phyloP scores from a whole-genome alignment of 257 asterid genomes.

The Solanum dulcamara region DNA sequence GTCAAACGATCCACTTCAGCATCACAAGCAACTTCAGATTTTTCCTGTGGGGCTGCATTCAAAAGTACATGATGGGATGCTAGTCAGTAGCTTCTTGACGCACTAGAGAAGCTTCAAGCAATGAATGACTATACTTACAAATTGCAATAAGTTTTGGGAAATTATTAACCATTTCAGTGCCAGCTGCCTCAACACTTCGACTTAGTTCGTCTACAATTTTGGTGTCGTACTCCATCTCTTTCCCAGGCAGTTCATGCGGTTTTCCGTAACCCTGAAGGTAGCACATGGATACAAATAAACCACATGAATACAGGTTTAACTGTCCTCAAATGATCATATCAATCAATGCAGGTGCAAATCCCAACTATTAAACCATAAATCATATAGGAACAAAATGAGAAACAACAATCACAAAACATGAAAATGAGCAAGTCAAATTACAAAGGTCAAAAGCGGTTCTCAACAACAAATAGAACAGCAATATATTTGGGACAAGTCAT shows the following conservation, averaged over 20 bases:
- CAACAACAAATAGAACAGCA: not conserved
- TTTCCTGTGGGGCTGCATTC: conserved; percentile 62
- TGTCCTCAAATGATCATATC: not conserved
- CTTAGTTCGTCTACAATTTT: conserved; percentile 28
- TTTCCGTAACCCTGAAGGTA: conserved; percentile 49
- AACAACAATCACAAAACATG: not conserved
- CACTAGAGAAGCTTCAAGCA: not conserved
- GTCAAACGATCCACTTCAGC: conserved; percentile 39
- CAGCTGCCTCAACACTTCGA: conserved; percentile 21
- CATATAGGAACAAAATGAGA: not conserved
- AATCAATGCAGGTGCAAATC: not conserved
- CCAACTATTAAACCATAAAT: not conserved
- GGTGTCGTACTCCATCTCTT: conserved; percentile 26
- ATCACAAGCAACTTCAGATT: conserved; percentile 48
- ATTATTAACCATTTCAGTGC: conserved; percentile 24
- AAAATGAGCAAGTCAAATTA: not conserved
- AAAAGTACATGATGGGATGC: not conserved
- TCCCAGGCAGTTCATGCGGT: conserved; percentile 24
- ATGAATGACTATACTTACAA: conserved; percentile 37
- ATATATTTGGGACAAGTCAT: not conserved
- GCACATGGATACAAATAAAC: not conserved
- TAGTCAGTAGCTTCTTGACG: not conserved
- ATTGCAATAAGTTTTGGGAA: conserved; percentile 51
- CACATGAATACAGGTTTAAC: not conserved
- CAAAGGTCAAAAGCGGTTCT: not conserved